Base-by-base conservation (phyloP, 2,329 filamentous ascomycete species). In the Fusarium floridanum region DNA sequence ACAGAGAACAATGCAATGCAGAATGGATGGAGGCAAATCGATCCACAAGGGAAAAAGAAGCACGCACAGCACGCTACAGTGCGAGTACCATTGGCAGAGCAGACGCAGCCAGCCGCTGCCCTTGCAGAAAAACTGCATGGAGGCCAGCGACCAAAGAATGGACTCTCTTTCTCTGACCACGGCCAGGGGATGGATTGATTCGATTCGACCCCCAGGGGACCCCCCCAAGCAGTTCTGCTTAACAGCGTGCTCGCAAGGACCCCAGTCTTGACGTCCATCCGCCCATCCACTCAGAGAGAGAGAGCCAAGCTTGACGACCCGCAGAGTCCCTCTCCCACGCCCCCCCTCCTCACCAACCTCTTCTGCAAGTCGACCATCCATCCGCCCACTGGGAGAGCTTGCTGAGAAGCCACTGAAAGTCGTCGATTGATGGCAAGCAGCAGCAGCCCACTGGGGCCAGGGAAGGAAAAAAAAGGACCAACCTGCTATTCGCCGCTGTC, bases 81-180 rank as follows among this genome's bases (percentile, higher is more conserved):
- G 65, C 61, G 73, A 66, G 53, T 62, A 48, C 64, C 59, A 77
- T 77, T 77, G 76, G 75, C 36, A 76, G 71, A 73, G 64, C 66
- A 77, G 72, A 77, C 76, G 75, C 71, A 77, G 69, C 70, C 73
- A 76, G 71, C 76, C 76, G 74, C 76, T 76, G 71, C 76, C 76
- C 76, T 77, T 77, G 76, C 76, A 77, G 75, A 66, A 74, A 74
- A 57, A 39, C 55, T 64, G 60, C 56, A 61, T 39, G 50, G 67
- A 64, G 73, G 73, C 70, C 72, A 73, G 70, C 64, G 64, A 60
- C 55, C 55, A 56, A 61, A 64, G 57, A 50, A 64, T 34, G 61
- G 61, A 39, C 39, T 17, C 39, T 17, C 22, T 27, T 50, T 50
- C 29, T 36, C 37, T 61, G 39, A 43, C 59, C 59, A 59, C 22